Base-by-base conservation (phyloP, 129 eudicot species). In the Rutidosis leptorrhynchoides region DNA sequence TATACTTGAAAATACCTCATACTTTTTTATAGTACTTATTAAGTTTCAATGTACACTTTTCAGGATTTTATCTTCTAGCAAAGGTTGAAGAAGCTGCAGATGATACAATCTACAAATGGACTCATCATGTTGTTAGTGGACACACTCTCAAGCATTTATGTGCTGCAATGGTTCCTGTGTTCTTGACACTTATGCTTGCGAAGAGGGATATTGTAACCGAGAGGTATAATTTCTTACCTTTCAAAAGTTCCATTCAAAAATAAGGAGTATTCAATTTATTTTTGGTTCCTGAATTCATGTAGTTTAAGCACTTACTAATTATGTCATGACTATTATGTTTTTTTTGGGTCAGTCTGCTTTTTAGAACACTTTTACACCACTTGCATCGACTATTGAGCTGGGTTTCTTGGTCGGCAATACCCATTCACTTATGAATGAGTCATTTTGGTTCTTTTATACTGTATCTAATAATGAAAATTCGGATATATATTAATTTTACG, bases 131-230 rank as follows among this genome's bases (percentile, higher is more conserved):
- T 40, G 81, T 92, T 54, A 88, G 96, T 69, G 98, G 98, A 30
- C 98, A 92, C 76, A 88, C 98, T 28, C 82, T 92, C 35, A 92
- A 92, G 77, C 96, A 92, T 80, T 73, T 92, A n/a, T 92, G 78
- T 80, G 95, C 98, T 32, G 96, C 98, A 49, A 80, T 88, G 90
- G 98, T 92, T 69, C 98, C 98, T 1, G 87, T 92, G 14, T 92
- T 92, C 79, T 62, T 92, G 83, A 83, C 89, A 64, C 81, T 92
- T 29, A 92, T 92, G 98, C 98, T 92, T 70, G 91, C 90, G 37
- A 92, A 88, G 83, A 83, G 98, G 74, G 84, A 62, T 48, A 61
- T 83, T n/a, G 45, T 72, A 53, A 73, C 82, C 63, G 84, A 88
- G 42, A 88, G 98, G 98, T 92, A 72, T 7, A 12, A 7, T 32